Conservation (phyloP, 2,329 filamentous ascomycete species). For the Pseudopithomyces chartarum region DNA sequence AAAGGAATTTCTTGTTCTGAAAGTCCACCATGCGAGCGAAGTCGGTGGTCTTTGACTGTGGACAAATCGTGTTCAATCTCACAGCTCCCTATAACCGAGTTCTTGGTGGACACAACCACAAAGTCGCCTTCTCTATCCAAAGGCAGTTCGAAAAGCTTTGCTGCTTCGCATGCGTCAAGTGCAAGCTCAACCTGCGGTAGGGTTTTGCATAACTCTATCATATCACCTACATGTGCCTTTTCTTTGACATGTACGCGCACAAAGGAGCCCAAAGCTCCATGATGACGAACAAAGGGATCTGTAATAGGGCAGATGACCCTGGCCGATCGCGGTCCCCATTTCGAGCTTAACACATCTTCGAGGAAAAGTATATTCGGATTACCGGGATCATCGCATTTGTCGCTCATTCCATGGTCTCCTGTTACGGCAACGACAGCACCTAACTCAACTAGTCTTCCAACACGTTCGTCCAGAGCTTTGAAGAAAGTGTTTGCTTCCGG, state of each 20-base stretch:
- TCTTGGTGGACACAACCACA: conserved; percentile 44
- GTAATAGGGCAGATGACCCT: conserved; percentile 53
- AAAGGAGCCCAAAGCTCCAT: conserved; percentile 51
- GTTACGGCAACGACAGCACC: conserved; percentile 48
- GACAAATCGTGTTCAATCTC: conserved; percentile 45
- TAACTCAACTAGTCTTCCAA: conserved; percentile 40
- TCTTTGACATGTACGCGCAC: conserved; percentile 48
- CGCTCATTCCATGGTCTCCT: conserved; percentile 53
- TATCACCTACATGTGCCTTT: conserved; percentile 25
- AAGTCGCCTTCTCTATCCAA: conserved; percentile 49
- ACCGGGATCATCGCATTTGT: conserved; percentile 38
- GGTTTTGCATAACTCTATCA: conserved; percentile 33
- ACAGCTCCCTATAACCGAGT: conserved; percentile 46
- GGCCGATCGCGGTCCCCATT: conserved; percentile 36
- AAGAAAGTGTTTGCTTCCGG: conserved; percentile 48
- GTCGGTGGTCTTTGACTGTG: conserved; percentile 37
- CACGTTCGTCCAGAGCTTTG: conserved; percentile 37
- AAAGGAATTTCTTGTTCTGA: conserved; percentile 48
- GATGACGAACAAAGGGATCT: conserved; percentile 51
- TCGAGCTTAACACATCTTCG: conserved; percentile 43
- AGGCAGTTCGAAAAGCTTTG: conserved; percentile 45
- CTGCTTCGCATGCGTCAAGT: conserved; percentile 39
- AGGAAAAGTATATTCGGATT: conserved; percentile 48
- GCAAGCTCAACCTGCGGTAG: conserved; percentile 44
- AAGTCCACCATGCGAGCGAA: conserved; percentile 50